Conservation (phyloP, 75 land plant species). For the Cunninghamia lanceolata region DNA sequence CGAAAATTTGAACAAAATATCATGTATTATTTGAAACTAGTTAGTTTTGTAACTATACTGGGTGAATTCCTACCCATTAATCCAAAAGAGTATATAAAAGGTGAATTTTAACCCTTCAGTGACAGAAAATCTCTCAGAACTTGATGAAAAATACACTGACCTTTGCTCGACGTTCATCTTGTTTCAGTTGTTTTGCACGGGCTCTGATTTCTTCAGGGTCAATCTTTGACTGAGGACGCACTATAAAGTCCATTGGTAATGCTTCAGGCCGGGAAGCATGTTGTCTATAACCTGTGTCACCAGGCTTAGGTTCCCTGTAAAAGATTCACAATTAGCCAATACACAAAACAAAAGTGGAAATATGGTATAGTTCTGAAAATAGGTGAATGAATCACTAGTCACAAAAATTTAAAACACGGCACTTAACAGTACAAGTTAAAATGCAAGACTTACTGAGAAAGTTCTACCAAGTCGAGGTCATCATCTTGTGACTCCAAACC, state of each 20-base stretch:
- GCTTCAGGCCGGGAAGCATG: constrained; percentile 95
- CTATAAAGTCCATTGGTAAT: constrained; percentile 81
- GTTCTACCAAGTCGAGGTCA: constrained; percentile 74
- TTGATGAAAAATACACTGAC: constrained; percentile 24
- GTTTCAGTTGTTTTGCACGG: constrained; percentile 67
- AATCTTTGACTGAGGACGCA: constrained; percentile 94
- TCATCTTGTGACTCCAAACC: constrained; percentile 76
- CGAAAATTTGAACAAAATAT: no score
- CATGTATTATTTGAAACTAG: no score
- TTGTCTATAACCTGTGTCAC: constrained; percentile 56
- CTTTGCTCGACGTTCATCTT: constrained; percentile 84
- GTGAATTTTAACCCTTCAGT: background rate
- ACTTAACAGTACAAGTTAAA: background rate
- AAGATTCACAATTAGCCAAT: background rate
- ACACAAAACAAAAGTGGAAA: constrained; percentile 2
- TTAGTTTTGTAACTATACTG: background rate
- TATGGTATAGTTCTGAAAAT: background rate
- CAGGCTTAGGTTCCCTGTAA: constrained; percentile 69
- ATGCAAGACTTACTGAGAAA: constrained; percentile 52
- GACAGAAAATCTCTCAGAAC: background rate
- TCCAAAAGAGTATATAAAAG: background rate
- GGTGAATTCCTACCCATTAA: background rate
- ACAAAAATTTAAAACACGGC: background rate
- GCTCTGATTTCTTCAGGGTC: constrained; percentile 87
- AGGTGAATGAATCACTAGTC: background rate